Base-by-base conservation (phyloP, 495 filamentous ascomycete species). In the Trichoderma orchidacearum region DNA sequence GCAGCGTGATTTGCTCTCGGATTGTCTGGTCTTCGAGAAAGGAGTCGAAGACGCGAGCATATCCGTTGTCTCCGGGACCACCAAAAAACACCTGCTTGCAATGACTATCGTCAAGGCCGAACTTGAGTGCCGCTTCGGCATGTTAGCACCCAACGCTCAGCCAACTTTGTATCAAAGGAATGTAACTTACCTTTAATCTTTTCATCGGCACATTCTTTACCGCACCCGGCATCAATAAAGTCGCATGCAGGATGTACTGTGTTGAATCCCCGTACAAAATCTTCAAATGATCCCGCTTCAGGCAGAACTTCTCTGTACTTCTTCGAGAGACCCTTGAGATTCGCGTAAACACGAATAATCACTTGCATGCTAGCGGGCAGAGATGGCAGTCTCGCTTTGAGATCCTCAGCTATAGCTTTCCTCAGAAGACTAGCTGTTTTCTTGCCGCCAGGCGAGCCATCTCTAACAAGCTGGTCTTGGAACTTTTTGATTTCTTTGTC, bases 251-350 rank as follows among this genome's bases (percentile, higher is more conserved):
- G 29, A 50, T 61, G 50, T 38, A 60, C 64, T 62, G 62, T 65
- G 50, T 70, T 70, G 53, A 68, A 70, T 3, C 63, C 68, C 7
- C 62, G 66, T 8, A 67, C 63, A 51, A 70, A 70, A 5, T 48
- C 36, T n/a, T 34, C 30, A 48, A 56, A 56, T 31, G 32, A 55
- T 27, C 12, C 54, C 23, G 54, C 5, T 15, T 41, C 54, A 15
- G 36, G 29, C 54, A 41, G 21, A 11, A 56, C 12, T 17, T 48
- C 36, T 51, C 29, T 32, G 53, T 67, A 70, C 12, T 56, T 63
- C 30, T 63, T 65, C 28, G 54, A 57, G 25, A 70, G 60, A 30
- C 68, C 66, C 31, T 53, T 57, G 11, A 67, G 51, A 52, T 70
- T 70, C 29, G 64, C 63, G 51, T 65, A 70, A 5, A 68, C 62